Evolutionary conservation across 352 stramenopile species (phyloP), one percentile per base, ranked within the genome.

Genomic region (Globisporangium apiculatum): DNA sequence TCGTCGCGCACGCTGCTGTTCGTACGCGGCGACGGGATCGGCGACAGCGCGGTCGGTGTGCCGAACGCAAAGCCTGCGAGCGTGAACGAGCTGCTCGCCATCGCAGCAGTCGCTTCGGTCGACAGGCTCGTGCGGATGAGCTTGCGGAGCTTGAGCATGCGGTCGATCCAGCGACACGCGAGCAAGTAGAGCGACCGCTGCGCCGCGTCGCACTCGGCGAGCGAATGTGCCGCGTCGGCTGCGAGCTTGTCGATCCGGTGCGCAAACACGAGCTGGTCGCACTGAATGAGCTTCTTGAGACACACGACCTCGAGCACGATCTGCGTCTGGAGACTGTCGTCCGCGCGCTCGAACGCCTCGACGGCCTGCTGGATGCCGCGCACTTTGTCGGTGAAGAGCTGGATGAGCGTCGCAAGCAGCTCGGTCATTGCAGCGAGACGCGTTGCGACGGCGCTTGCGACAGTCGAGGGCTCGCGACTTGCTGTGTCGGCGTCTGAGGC

Each of bases 161-260:
- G 82, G 12, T 79, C 74, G 17, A 92, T 86, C 83, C 83, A 92
- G 24, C 73, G 71, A 54, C 83, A 92, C n/a, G 72, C 68, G 42
- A 84, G 58, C 42, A 85, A 66, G 59, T 92, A 92, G 38, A 92
- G 46, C 9, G 67, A 64, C 0, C 79, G 78, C 24, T 90, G 81
- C 2, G 66, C 73, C 0, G 63, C 61, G 59, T 89, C 79, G 15
- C 71, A 84, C 14, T 73, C 61, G 0, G 62, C 69, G 45, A 89
- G 69, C 48, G 50, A 79, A 7, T 73, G 66, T 3, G 65, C 62
- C 1, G 62, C 57, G 4, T 73, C 49, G 11, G 71, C 46, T 12
- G 62, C 64, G 31, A 90, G 60, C 38, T 63, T 53, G n/a, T 59
- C 62, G 24, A 93, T 59, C 49, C 73, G 76, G 51, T 77, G 40